A percentile compares a stretch with the other conserved stretches of the same genome.
phyloP scores from a whole-genome alignment of 805 yeast species.

The Zygotorulaspora chibaensis region DNA sequence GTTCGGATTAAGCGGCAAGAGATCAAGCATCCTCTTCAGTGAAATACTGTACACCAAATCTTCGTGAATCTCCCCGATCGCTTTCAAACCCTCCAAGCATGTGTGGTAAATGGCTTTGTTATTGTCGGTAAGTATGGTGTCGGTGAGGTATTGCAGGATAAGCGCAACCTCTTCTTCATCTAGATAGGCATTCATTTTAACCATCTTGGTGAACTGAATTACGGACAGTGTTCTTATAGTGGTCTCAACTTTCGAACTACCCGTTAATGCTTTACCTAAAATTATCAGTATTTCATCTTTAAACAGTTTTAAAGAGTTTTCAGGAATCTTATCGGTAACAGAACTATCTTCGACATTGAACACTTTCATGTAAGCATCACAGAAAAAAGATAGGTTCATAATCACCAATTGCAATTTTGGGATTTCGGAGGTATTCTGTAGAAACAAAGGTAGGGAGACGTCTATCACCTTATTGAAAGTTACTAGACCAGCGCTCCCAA shows the following conservation, averaged over 20 bases:
- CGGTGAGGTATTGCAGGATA: constrained; percentile 61
- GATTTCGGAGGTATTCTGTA: constrained; percentile 40
- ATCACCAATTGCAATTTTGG: constrained; percentile 57
- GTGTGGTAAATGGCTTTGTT: constrained; percentile 51
- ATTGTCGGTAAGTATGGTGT: constrained; percentile 49
- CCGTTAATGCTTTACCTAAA: constrained; percentile 63
- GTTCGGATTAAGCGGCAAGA: constrained; percentile 45
- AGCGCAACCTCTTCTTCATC: constrained; percentile 52
- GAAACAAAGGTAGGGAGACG: constrained; percentile 43
- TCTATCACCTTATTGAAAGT: constrained; percentile 49
- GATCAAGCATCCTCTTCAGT: constrained; percentile 47
- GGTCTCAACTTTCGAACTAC: constrained; percentile 63
- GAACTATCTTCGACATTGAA: constrained; percentile 21
- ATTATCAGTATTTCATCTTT: constrained; percentile 67
- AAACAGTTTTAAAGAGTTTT: constrained; percentile 41
- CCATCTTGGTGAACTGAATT: constrained; percentile 56
- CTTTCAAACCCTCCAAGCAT: constrained; percentile 51
- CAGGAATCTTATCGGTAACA: constrained; percentile 6
- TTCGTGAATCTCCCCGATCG: constrained; percentile 33
- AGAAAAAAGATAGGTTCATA: constrained; percentile 55
- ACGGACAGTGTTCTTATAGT: constrained; percentile 64
- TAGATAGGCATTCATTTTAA: constrained; percentile 48
- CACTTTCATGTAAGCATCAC: constrained; percentile 47
- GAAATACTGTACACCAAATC: constrained; percentile 47
- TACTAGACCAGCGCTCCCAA: constrained; percentile 45